Conservation (phyloP, 2,329 filamentous ascomycete genomes). For the Hortaea werneckii region DNA sequence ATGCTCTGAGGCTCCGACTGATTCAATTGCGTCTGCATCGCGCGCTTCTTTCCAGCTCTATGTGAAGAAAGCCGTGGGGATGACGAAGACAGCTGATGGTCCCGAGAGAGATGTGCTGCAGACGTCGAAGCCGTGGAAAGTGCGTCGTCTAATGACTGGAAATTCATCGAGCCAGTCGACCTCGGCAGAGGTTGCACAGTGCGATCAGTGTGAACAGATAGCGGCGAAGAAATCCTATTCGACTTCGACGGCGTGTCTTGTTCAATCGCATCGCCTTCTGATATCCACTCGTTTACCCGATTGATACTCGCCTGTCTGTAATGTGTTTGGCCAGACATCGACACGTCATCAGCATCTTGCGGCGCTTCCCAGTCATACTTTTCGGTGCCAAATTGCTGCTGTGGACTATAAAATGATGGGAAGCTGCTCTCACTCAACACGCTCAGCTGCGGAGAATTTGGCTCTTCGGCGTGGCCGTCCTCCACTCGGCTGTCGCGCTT, state of each 20-base stretch:
- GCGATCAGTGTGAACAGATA: slow-evolving; percentile 1
- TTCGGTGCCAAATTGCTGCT: slow-evolving; percentile 17
- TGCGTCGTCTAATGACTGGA: slow-evolving; percentile 15
- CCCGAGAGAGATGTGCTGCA: background rate
- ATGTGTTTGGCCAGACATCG: slow-evolving; percentile 8
- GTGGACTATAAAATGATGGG: slow-evolving; percentile 26
- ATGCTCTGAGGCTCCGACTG: slow-evolving; percentile 8
- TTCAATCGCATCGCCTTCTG: slow-evolving; percentile 13
- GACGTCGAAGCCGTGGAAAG: slow-evolving; percentile 5
- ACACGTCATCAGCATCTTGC: slow-evolving; percentile 8
- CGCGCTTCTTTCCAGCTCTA: slow-evolving; percentile 2
- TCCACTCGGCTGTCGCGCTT: slow-evolving; percentile 17
- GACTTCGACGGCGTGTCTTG: slow-evolving; percentile 23
- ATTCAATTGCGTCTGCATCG: slow-evolving; percentile 5
- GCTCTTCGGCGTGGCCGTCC: slow-evolving; percentile 16
- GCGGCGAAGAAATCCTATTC: slow-evolving; percentile 14
- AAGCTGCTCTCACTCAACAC: slow-evolving; percentile 30
- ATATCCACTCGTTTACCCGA: slow-evolving; percentile 28
- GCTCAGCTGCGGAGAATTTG: slow-evolving; percentile 26
- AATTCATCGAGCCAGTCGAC: slow-evolving; percentile 3
- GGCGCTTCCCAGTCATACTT: slow-evolving; percentile 19
- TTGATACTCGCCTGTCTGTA: slow-evolving; percentile 25
- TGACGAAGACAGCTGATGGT: background rate
- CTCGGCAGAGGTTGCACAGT: background rate
- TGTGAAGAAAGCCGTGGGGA: slow-evolving; percentile 1